Base-by-base conservation (phyloP, 805 yeast species). In the Candida sanyiensis region DNA sequence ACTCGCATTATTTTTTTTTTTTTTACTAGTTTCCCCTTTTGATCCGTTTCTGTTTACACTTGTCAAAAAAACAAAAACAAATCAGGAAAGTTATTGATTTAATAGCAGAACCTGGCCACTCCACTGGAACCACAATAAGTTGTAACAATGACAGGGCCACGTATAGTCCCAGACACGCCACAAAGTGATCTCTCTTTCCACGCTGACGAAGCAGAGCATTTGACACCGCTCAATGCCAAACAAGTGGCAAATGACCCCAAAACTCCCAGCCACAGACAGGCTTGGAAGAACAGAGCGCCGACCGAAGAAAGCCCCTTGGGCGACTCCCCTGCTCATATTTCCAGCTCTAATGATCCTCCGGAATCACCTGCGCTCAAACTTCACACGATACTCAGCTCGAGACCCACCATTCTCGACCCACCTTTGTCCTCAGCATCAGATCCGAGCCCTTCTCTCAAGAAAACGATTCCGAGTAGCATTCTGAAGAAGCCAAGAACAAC, bases 1-100 rank as follows among this genome's bases (percentile, higher is more conserved):
- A 67, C 60, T 67, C 74, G 77, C 77, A 72, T 52, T 43, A 46
- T 36, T 47, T 48, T 51, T 47, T 43, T 31, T 40, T 37, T 31
- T 17, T 19, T 9, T n/a, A n/a, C n/a, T n/a, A n/a, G n/a, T n/a
- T 34, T 11, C 9, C 23, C 7, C 13, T 17, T 7, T 26, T 20
- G 11, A 10, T 17, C n/a, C 12, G 26, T 18, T 24, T 39, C 27
- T 35, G 29, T 39, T 21, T 23, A 5, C 33, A 31, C 25, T 27
- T 37, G 11, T 28, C 28, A 19, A 31, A 31, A 12, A 10, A 28
- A 28, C 10, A 15, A 25, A 37, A 28, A 18, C 18, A 30, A 20
- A 21, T 16, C 37, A 26, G 22, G 16, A 36, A 28, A 28, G 15
- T 5, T 30, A 21, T 5, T 17, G 33, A 9, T n/a, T 29, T 10